Evolutionary conservation across 1,139 yeast genomes (phyloP), one percentile per base, ranked within the genome.

Genomic region (Scheffersomyces quercinus): DNA sequence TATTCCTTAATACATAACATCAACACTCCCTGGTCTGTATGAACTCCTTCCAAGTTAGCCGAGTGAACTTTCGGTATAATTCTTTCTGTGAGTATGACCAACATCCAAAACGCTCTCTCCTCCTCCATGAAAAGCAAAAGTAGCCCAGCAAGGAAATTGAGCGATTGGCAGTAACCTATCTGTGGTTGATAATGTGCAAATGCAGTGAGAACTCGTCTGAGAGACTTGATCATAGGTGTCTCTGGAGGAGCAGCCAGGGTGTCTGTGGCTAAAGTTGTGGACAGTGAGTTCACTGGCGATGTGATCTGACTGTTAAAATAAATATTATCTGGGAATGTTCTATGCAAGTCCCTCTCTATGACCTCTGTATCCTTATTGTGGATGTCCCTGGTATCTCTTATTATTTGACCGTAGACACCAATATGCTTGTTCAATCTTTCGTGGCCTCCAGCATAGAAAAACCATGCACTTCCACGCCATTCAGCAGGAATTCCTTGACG

Each of bases 381-480:
- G 15, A 71, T 56, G 31, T 70, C 71, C 31, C 60, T 55, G 0
- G 89, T 82, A 49, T 83, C 81, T 36, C 69, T 67, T 38, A 83
- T 81, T 30, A 91, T 73, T 50, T 75, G 74, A 38, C 83, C 87
- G 62, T 90, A 93, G 1, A 88, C 75, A 1, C 95, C 96, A 10
- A 70, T 70, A 58, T 88, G 81, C 37, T 81, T 81, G 52, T 81
- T 82, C 45, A 88, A 64, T 51, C 77, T 79, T 45, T 89, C 96
- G 48, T 82, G 77, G 2, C 97, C 98, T n/a, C 85, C 83, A n/a
- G 96, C 96, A 63, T 88, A 91, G 69, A 82, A 85, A 73, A 93
- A 93, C 99, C 99, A 93, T 1, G 97, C 97, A 53, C 81, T 82
- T 0, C 98, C 99, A 53, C 99, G 72, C 97, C 97, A 91, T 60